Conservation (phyloP, 352 stramenopile species). For the Globisporangium uncinulatum region DNA sequence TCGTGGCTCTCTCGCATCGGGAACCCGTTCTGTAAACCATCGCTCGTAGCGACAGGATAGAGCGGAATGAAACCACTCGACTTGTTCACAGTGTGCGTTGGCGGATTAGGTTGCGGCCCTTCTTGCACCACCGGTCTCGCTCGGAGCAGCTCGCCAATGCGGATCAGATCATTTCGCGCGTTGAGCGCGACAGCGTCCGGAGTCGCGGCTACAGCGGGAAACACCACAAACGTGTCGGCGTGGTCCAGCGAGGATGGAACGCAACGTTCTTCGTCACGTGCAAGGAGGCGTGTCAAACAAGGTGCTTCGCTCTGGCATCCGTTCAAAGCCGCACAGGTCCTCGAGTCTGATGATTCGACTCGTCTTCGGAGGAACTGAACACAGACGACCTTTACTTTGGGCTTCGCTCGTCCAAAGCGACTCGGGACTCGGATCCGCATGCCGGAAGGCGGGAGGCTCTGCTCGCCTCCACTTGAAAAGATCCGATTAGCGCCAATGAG, state of each 20-base stretch:
- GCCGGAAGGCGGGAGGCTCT: too few relatives aligned
- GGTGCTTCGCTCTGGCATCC: background rate
- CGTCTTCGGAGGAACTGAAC: background rate
- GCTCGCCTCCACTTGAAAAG: background rate
- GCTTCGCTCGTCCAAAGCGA: background rate
- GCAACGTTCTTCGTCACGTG: background rate
- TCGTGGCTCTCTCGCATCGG: too few relatives aligned
- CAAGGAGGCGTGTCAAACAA: background rate
- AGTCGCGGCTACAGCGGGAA: background rate
- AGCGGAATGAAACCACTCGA: background rate
- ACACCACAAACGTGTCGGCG: conserved; percentile 1
- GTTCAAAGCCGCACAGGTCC: background rate
- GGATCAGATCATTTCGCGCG: conserved; percentile 11
- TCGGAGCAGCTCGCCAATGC: background rate
- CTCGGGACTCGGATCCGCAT: background rate
- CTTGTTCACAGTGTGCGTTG: background rate
- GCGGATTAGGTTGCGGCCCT: too few relatives aligned
- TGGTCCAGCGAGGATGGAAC: background rate
- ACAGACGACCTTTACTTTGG: background rate
- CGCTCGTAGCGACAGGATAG: background rate
- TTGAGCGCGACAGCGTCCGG: background rate
- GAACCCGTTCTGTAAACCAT: too few relatives aligned
- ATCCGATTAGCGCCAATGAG: background rate
- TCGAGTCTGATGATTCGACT: background rate
- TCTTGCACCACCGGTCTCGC: background rate